Evolutionary conservation across 2,329 filamentous ascomycete species (phyloP), one percentile per base, ranked within the genome.

Genomic region (Fusarium sp.): DNA sequence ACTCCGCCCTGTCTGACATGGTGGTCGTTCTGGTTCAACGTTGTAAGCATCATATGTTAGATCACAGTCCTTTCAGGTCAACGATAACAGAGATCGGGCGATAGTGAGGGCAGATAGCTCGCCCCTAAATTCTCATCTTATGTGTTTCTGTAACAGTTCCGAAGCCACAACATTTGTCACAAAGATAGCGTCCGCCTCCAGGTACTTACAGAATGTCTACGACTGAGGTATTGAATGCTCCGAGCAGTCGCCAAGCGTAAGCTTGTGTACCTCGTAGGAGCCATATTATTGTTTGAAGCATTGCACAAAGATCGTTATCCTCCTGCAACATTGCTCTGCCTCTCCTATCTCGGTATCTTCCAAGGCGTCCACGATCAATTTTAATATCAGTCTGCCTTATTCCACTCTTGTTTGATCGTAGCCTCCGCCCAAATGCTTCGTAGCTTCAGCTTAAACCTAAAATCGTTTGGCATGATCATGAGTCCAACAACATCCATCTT

Each of bases 401-500:
- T 17, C 35, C 22, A 57, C 8, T 40, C 53, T 9, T 4, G 7
- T n/a, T 36, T 24, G 24, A 57, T 27, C 10, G 9, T 36, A 57
- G 9, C 16, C 16, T 14, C 33, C 17, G 10, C 35, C 35, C 35
- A 24, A 57, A 14, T 12, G 16, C 17, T 27, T 17, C 53, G 20
- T 57, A 16, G 16, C 22, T 40, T 57, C 33, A 72, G 35, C 29
- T 27, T 62, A 35, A 65, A 70, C 6, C 6, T 58, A 24, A 70
- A 72, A 5, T 31, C 17, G 22, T 38, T 67, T 11, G 67, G 56
- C 17, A 55, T 33, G 6, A 58, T 62, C 70, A 70, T 70, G 10
- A 70, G 62, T 20, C 55, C 59, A 6, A 63, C 51, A 33, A 67
- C 60, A 9, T 33, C 8, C 67, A 67, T 70, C 27, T 67, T 29